These are phyloP conservation scores for Aspergillus alliaceus DNA, from an alignment of 2,329 filamentous ascomycete species.

Conservation along the genomic window DNA sequence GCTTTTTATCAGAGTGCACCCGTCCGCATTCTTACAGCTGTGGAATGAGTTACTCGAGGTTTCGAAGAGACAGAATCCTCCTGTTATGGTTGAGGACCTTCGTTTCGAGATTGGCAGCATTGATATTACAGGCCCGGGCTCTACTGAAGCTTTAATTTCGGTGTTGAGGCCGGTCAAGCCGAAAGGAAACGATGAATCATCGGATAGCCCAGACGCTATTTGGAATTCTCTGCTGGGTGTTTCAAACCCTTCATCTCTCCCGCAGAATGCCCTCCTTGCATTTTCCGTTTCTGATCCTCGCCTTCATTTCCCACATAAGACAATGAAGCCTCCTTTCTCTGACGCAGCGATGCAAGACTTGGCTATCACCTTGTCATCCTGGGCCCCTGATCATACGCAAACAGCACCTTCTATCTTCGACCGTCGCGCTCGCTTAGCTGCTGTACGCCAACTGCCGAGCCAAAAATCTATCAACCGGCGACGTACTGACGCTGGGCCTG, in stretches of 20 bases:
- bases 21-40: conserved; percentile 67
- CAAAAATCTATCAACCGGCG: conserved; percentile 82
- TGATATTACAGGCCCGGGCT: conserved; percentile 69
- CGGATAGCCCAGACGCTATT: conserved; percentile 35
- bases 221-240: conserved; percentile 51
- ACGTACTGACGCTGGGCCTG: conserved; percentile 63
- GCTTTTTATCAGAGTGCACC: conserved; percentile 75
- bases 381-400: conserved; percentile 62
- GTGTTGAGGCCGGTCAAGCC: conserved; percentile 57
- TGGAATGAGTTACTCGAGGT: conserved; percentile 62
- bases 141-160: conserved; percentile 73
- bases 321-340: conserved; percentile 43
- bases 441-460: conserved; percentile 65
- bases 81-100: conserved; percentile 63
- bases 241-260: conserved; percentile 69
- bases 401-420: conserved; percentile 63
- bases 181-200: conserved; percentile 16
- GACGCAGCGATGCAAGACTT: conserved; percentile 46
- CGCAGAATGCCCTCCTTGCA: conserved; percentile 66
- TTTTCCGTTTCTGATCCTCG: conserved; percentile 80
- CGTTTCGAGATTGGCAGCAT: conserved; percentile 73
- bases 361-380: conserved; percentile 62
- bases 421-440: conserved; percentile 63
- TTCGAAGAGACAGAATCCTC: conserved; percentile 62
- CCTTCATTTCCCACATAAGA: conserved; percentile 71